Evolutionary conservation across 2,329 filamentous ascomycete genomes (phyloP).

Genomic region (Phyllosticta capitalensis): DNA sequence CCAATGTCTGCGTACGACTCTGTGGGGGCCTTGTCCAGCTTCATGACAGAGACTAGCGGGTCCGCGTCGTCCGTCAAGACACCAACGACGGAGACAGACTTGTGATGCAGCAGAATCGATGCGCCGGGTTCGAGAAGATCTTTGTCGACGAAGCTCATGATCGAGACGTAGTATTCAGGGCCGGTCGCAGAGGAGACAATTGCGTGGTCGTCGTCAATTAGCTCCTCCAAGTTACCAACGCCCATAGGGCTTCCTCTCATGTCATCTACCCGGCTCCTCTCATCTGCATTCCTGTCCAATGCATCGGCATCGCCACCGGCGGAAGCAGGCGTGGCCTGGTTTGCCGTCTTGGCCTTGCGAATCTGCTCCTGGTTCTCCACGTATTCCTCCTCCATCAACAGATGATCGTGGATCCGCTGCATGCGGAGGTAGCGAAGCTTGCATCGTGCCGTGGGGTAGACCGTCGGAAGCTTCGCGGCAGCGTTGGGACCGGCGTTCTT

Average conservation of each 20-base stretch:
- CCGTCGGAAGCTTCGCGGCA: constrained; percentile 84
- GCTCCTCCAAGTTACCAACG: constrained; percentile 92
- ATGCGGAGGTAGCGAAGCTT: constrained; percentile 94
- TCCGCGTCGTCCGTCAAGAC: constrained; percentile 95
- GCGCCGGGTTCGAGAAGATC: constrained; percentile 93
- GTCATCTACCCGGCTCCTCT: constrained; percentile 89
- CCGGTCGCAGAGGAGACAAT: constrained; percentile 97
- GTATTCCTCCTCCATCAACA: constrained; percentile 94
- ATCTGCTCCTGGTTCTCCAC: constrained; percentile 97
- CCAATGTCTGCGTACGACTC: constrained; percentile 98
- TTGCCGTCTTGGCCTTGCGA: constrained; percentile 78
- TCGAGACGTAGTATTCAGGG: constrained; percentile 97
- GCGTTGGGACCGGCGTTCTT: constrained; percentile 88
- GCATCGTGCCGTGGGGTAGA: constrained; percentile 94
- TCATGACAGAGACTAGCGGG: constrained; percentile 95
- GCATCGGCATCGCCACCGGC: constrained; percentile 61
- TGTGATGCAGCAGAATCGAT: constrained; percentile 91
- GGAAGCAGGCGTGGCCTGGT: constrained; percentile 47
- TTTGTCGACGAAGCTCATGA: constrained; percentile 99
- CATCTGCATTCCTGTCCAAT: constrained; percentile 83
- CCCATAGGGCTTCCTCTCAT: constrained; percentile 99
- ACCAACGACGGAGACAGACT: constrained; percentile 94
- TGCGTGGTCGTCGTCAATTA: constrained; percentile 98
- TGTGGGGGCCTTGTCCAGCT: constrained; percentile 95
- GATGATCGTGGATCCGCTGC: constrained; percentile 96